These are phyloP conservation scores for Lablab purpureus DNA, from an alignment of 306 rosid genomes.

Conservation along the genomic window DNA sequence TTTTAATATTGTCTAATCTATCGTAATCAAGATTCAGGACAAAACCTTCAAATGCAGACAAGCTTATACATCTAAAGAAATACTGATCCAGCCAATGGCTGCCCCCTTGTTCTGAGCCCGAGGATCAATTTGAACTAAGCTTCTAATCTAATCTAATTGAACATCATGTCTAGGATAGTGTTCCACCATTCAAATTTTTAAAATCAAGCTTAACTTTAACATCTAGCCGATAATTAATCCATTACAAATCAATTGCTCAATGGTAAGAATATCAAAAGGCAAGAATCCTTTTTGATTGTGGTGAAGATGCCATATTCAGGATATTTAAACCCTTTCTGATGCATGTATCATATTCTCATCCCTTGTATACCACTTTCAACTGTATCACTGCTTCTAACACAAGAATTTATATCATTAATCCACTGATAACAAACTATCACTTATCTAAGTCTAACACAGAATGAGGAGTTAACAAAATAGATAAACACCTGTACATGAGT, in stretches of 20 bases:
- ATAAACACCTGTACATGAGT: conserved; percentile 94
- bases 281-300: conserved; percentile 6
- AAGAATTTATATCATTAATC: conserved; percentile 30
- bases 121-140: conserved; percentile 29
- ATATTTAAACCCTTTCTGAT: conserved; percentile 41
- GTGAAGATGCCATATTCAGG: conserved; percentile 18
- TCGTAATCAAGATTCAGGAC: conserved; percentile 21
- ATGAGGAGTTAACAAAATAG: conserved; percentile 48
- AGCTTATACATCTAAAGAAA: conserved; percentile 28
- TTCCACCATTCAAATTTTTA: conserved; percentile 30
- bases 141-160: conserved; percentile 27
- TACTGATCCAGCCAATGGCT: conserved; percentile 27
- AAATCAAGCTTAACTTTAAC: conserved; percentile 16
- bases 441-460: conserved; percentile 47
- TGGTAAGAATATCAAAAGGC: conserved; percentile 32
- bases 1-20: conserved; percentile 17
- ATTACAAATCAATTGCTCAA: conserved; percentile 30
- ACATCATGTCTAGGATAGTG: conserved; percentile 37
- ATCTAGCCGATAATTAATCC: conserved; percentile 37
- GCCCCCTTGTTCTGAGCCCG: background rate
- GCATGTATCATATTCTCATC: conserved; percentile 32
- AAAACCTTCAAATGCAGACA: conserved; percentile 8
- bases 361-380: conserved; percentile 40
- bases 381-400: conserved; percentile 33
- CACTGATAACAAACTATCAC: conserved; percentile 43